Conservation (phyloP, 345 rosid species). For the Populus ilicifolia region DNA sequence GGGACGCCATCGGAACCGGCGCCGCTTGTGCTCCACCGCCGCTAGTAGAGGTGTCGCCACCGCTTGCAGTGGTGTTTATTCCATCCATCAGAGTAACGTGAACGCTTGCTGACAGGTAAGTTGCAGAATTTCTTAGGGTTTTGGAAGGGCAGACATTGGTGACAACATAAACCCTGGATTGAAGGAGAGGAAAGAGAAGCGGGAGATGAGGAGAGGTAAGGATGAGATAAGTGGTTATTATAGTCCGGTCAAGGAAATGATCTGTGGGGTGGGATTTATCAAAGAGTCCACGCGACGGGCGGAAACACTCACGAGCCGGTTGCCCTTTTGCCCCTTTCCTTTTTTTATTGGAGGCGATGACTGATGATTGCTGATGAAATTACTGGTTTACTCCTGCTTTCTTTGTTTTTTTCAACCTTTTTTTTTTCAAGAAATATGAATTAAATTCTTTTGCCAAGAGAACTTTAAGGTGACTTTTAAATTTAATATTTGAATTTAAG, state of each 20-base stretch:
- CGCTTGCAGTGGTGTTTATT: background rate
- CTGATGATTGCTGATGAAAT: background rate
- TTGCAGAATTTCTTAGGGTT: background rate
- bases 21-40: slow-evolving; percentile 19
- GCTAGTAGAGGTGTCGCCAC: slow-evolving; percentile 28
- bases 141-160: background rate
- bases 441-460: background rate
- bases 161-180: slow-evolving; percentile 9
- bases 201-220: background rate
- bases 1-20: slow-evolving; percentile 34
- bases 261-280: background rate
- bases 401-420: background rate
- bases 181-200: background rate
- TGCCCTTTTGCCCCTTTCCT: background rate
- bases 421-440: too few species aligned
- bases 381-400: background rate
- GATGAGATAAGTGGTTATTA: background rate
- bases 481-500: too few species aligned
- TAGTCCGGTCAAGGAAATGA: slow-evolving; percentile 10
- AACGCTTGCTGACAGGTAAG: too few species aligned
- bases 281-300: slow-evolving; percentile 3
- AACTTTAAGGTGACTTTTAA: background rate
- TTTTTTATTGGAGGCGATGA: background rate
- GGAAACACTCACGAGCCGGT: background rate
- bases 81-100: slow-evolving; percentile 3